Base-by-base conservation (phyloP, 1,284 basidiomycete species). In the Sporisorium scitamineum region DNA sequence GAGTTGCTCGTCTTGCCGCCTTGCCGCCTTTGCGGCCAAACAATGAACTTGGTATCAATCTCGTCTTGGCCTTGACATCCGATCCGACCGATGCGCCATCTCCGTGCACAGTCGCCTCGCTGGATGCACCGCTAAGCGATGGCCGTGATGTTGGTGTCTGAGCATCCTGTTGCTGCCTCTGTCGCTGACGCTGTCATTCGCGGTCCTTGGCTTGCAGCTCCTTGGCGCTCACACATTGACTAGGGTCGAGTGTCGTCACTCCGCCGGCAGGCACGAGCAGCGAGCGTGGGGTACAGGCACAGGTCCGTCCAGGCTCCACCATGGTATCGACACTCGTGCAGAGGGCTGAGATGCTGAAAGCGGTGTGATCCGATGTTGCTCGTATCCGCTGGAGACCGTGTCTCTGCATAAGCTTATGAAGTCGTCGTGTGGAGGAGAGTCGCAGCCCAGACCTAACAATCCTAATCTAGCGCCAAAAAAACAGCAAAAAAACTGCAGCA, bases 401-500 rank as follows among this genome's bases (percentile, higher is more conserved):
- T 29, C 11, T 18, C 16, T 39, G 37, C 16, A 18, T 34, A 39
- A 18, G 37, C 2, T 5, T 22, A 7, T 44, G 20, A 13, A 44
- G 9, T 22, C 10, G 22, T 44, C 20, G 37, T 29, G 14, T 18
- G 42, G 26, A 52, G 20, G 50, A 31, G 44, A 45, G 24, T 42
- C 24, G 13, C 34, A n/a, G n/a, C 39, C 8, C 26, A 27, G 31
- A 39, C 39, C 54, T 64, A 53, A 64, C 61, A 57, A 27, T 22
- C 8, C 26, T 20, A 10, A 7, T n/a, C n/a, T 32, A n/a, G 20
- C 29, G 3, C 11, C 13, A 27, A 42, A 44, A 41, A 45, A 27
- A 16, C 52, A 54, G 26, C 45, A 61, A 58, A 47, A 59, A 75
- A 90, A 90, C 90, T 90, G 90, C 90, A 89, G 89, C 90, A 91